phyloP scores from a whole-genome alignment of 495 filamentous ascomycete genomes.

The Penicillium pulvis region DNA sequence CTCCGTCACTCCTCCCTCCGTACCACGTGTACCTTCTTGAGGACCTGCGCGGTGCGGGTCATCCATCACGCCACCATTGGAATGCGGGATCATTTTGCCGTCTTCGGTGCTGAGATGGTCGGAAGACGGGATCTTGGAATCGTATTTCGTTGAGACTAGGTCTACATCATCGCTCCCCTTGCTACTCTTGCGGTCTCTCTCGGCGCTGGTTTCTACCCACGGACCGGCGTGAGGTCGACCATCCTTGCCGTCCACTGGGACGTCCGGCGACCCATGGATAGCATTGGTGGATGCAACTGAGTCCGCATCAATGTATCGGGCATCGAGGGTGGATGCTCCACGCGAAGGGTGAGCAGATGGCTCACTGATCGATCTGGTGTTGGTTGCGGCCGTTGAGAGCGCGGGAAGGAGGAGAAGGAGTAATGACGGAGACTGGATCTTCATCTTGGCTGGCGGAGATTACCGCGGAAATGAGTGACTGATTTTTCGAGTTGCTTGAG shows the following conservation, averaged over 20 bases:
- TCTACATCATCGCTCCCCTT: slow-evolving; percentile 31
- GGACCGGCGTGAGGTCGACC: slow-evolving; percentile 93
- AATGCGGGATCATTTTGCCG: slow-evolving; percentile 71
- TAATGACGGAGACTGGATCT: slow-evolving; percentile 34
- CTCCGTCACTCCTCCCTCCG: slow-evolving; percentile 81
- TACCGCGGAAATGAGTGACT: slow-evolving; percentile 12
- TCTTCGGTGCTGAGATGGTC: slow-evolving; percentile 49
- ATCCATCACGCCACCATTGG: slow-evolving; percentile 90
- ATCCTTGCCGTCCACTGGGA: slow-evolving; percentile 93
- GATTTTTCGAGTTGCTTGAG: neutral
- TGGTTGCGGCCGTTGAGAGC: slow-evolving; percentile 32
- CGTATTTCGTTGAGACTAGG: slow-evolving; percentile 20
- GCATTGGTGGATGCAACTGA: slow-evolving; percentile 24
- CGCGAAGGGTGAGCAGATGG: slow-evolving; percentile 13
- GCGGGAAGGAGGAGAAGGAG: slow-evolving; percentile 42
- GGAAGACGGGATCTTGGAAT: slow-evolving; percentile 35
- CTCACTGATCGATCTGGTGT: slow-evolving; percentile 19
- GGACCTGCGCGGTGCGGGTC: slow-evolving; percentile 72
- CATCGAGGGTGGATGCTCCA: slow-evolving; percentile 17
- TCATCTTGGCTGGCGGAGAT: slow-evolving; percentile 29
- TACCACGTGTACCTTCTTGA: slow-evolving; percentile 83
- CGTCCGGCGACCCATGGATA: slow-evolving; percentile 73
- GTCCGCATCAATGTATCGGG: slow-evolving; percentile 26
- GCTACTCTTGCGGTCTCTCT: slow-evolving; percentile 59
- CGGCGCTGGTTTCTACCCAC: slow-evolving; percentile 69